Percentiles rank a stretch among this genome's conserved stretches.
phyloP scores from a whole-genome alignment of 345 rosid species.

The Kandelia obovata region DNA sequence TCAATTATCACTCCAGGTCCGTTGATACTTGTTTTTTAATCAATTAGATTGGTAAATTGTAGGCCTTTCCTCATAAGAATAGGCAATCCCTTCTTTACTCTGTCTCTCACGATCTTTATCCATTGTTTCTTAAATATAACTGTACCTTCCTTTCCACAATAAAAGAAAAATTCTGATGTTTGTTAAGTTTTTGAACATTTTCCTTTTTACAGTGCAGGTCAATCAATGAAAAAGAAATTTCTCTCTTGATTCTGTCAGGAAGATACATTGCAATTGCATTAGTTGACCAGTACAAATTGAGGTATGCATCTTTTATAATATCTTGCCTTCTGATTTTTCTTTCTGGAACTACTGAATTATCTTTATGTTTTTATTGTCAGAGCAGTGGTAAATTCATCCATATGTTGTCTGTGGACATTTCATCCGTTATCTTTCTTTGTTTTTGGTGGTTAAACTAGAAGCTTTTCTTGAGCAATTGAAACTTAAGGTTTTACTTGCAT shows the following conservation, averaged over 20 bases:
- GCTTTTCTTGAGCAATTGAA: too few relatives aligned
- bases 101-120: too few relatives aligned
- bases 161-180: background rate
- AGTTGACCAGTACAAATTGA: conserved; percentile 83
- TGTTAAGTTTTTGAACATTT: conserved; percentile 30
- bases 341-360: background rate
- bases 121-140: too few relatives aligned
- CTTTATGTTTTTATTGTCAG: too few relatives aligned
- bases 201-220: conserved; percentile 83
- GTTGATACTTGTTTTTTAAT: background rate
- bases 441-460: too few relatives aligned
- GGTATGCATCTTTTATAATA: conserved; percentile 37
- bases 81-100: too few relatives aligned
- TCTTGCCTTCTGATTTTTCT: conserved; percentile 14
- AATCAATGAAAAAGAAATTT: conserved; percentile 58
- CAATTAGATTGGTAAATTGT: background rate
- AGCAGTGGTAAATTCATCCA: too few relatives aligned
- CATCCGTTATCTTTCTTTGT: too few relatives aligned
- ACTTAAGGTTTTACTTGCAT: too few relatives aligned
- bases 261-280: conserved; percentile 79
- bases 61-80: background rate
- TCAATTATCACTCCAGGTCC: too few relatives aligned
- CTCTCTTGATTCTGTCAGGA: conserved; percentile 71
- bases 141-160: background rate
- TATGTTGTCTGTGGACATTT: too few relatives aligned